Evolutionary conservation across 495 filamentous ascomycete genomes (phyloP), one percentile per base, ranked within the genome.

Genomic region (Penicillium egyptiacum): DNA sequence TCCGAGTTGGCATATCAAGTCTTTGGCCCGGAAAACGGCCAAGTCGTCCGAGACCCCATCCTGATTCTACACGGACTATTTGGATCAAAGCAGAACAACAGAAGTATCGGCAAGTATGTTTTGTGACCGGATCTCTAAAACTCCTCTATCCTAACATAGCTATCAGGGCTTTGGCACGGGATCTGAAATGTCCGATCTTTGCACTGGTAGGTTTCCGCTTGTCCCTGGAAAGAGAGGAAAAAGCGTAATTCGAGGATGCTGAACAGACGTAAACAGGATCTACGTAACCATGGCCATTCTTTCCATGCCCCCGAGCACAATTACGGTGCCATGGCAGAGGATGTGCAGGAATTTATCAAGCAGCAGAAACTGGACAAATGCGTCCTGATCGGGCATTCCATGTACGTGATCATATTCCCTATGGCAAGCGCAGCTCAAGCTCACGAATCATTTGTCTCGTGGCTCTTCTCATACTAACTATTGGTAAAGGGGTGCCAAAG

Each of bases 21-120:
- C 28, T 75, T 71, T 51, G 72, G 71, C 1, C 75, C 75, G 1
- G 72, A 77, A 51, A 69, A 62, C 17, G 70, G 66, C 50, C 61
- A 74, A 39, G 58, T 59, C 37, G 62, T 56, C 35, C 68, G 69
- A 19, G 80, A 81, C 44, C 91, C 94, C 1, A 88, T 98, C 56
- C 72, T 98, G 60, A 84, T 98, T 58, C 82, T 98, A 71, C 94
- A 98, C 70, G 94, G 94, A 4, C 79, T 98, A 16, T 98, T 98
- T 68, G 94, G 94, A 22, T 96, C 90, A 40, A 97, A 96, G 74
- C 89, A 90, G 79, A 98, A 98, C 65, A 94, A 98, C 67, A 76
- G 93, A 72, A 92, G 83, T 71, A 94, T 98, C 59, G 95, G 93
- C 86, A 96, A 92, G 94, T 97, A 83, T 79, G 90, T 62, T 7